phyloP scores from a whole-genome alignment of 2,329 filamentous ascomycete genomes.

The Conoideocrella luteorostrata region DNA sequence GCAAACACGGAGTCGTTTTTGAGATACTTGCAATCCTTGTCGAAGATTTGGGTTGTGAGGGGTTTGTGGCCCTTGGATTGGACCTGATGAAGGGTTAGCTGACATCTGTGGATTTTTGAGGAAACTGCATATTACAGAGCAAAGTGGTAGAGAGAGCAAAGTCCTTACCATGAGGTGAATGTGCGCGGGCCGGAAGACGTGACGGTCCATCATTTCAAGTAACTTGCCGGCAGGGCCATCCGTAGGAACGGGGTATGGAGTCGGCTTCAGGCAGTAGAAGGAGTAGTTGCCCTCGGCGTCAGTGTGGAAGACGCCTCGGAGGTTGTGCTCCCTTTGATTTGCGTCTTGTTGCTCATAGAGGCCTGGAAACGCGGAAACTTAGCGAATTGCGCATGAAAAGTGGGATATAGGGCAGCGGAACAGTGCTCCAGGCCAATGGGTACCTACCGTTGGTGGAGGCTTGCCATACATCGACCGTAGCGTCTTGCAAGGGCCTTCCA shows the following conservation, averaged over 20 bases:
- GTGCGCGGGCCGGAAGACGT: constrained; percentile 52
- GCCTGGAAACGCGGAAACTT: constrained; percentile 22
- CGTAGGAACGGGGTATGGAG: constrained; percentile 44
- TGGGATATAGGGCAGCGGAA: neutral
- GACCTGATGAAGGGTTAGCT: constrained; percentile 22
- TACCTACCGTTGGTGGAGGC: constrained; percentile 62
- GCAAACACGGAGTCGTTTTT: constrained; percentile 46
- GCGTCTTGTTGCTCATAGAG: constrained; percentile 68
- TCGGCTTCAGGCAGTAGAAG: constrained; percentile 55
- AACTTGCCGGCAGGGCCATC: constrained; percentile 49
- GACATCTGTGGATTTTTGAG: neutral
- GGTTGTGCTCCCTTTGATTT: constrained; percentile 64
- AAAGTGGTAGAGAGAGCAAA: neutral
- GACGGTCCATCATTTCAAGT: constrained; percentile 47
- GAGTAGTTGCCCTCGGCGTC: constrained; percentile 58
- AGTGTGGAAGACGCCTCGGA: constrained; percentile 66
- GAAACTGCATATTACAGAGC: neutral
- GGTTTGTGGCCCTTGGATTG: constrained; percentile 55
- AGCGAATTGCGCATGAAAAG: neutral
- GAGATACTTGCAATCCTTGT: constrained; percentile 57
- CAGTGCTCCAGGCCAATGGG: neutral
- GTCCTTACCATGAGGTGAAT: constrained; percentile 49
- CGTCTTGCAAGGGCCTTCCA: constrained; percentile 56
- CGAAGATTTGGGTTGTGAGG: constrained; percentile 70
- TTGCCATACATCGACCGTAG: constrained; percentile 73